Evolutionary conservation across 2,329 filamentous ascomycete genomes (phyloP), one percentile per base, ranked within the genome.

Genomic region (Aureobasidium namibiae): DNA sequence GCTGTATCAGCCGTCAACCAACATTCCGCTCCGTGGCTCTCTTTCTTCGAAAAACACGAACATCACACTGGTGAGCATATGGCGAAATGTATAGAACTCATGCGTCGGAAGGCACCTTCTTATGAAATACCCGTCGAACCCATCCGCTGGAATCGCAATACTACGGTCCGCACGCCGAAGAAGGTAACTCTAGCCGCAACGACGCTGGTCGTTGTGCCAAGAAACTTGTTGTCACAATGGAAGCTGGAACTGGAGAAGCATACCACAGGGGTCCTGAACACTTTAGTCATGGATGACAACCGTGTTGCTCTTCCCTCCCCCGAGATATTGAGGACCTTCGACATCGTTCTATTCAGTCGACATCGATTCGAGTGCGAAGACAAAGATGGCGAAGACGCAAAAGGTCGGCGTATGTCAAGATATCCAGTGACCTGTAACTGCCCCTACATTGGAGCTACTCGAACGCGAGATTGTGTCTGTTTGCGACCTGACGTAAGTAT

Each of bases 211-310:
- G 82, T 96, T 31, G 90, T 92, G 0, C 92, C 92, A 0, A 79
- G 85, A 14, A 96, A 96, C 67, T 77, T 96, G 24, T 76, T 95
- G 3, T 80, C 86, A 56, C 92, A 97, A 70, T 96, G 92, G 92
- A 76, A 82, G 56, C 79, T 84, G 11, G 90, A 96, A 67, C 90
- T 96, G 11, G 70, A 76, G 2, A 91, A 90, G 67, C 92, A 96
- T 67, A 87, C 90, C 0, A 71, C 78, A 5, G 75, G 73, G 3
- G 80, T 81, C 0, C 74, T 96, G 0, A 64, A 61, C 11, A 79
- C 90, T 0, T 74, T 94, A 0, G 74, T 86, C 0, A 72, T 95
- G 34, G 78, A 83, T 23, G 76, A 79, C 9, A 66, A 72, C 4
- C 75, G 74, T 4, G 76, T 78, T 23, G 63, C 70, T 2, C 76